Conservation (phyloP, 2,329 filamentous ascomycete species). For the Epichloe elymi region DNA sequence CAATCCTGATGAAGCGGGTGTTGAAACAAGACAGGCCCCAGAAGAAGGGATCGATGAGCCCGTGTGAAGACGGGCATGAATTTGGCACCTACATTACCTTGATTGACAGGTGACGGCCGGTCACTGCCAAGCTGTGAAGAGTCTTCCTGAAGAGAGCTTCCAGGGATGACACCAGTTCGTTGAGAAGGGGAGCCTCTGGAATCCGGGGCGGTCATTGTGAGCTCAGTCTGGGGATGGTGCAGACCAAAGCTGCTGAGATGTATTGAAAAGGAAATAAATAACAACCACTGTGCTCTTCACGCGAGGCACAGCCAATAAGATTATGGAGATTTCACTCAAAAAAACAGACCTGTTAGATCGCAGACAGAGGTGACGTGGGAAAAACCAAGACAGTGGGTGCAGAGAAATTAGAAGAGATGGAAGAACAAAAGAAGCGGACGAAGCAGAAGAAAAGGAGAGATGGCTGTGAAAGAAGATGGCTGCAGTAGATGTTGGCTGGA, state of each 20-base stretch:
- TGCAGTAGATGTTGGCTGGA: conserved; percentile 4
- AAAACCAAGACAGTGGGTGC: conserved; percentile 9
- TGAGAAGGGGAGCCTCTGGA: conserved; percentile 16
- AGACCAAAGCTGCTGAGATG: conserved; percentile 4
- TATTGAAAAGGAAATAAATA: conserved; percentile 9
- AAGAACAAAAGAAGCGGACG: conserved; percentile 6
- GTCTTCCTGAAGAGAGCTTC: conserved; percentile 12
- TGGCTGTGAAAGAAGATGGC: conserved; percentile 3
- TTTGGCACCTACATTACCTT: conserved; percentile 10
- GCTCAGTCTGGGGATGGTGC: neutral
- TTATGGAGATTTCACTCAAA: conserved; percentile 16
- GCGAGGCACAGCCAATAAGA: conserved; percentile 10
- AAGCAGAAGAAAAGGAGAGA: conserved; percentile 5
- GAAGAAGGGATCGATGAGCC: neutral
- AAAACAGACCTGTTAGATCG: conserved; percentile 16
- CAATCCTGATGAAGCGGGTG: neutral
- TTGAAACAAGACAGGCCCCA: neutral
- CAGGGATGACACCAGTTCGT: conserved; percentile 9
- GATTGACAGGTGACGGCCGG: conserved; percentile 5
- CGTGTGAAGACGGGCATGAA: neutral
- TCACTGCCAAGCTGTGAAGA: conserved; percentile 8
- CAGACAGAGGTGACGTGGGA: conserved; percentile 15
- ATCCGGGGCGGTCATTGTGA: conserved; percentile 19
- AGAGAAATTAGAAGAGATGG: conserved; percentile 8
- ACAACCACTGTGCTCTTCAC: conserved; percentile 5